Evolutionary conservation across 2,329 filamentous ascomycete species (phyloP).

Genomic region (Ophiostoma sp.): DNA sequence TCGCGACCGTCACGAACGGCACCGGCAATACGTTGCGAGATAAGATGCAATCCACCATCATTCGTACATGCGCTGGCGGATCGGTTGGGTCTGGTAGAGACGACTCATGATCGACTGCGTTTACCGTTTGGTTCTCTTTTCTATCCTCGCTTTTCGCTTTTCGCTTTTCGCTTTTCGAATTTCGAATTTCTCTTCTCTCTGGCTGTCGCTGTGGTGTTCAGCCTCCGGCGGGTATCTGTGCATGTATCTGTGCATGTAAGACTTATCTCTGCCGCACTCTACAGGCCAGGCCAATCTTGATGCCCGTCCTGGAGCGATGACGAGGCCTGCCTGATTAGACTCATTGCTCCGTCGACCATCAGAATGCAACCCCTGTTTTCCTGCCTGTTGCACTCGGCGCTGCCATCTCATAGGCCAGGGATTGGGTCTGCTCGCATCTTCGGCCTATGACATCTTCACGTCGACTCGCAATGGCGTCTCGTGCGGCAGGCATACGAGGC

Average conservation of each 20-base stretch:
- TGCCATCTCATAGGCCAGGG: background rate
- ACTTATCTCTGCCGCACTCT: background rate
- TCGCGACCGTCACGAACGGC: too few species aligned
- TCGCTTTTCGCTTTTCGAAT: too few species aligned
- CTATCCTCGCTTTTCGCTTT: too few species aligned
- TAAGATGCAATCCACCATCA: too few species aligned
- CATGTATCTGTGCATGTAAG: background rate
- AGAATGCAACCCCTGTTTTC: background rate
- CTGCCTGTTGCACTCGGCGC: background rate
- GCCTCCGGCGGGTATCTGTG: background rate
- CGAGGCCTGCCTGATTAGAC: slow-evolving; percentile 7
- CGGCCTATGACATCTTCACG: too few species aligned
- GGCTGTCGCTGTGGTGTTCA: background rate
- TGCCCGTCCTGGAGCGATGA: slow-evolving; percentile 1
- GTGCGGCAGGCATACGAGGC: background rate
- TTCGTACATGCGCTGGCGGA: too few species aligned
- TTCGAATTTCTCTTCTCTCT: background rate
- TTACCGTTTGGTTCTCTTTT: background rate
- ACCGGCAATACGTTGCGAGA: too few species aligned
- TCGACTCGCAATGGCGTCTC: too few species aligned
- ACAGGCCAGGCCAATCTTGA: background rate
- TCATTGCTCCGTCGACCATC: background rate
- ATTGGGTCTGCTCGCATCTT: background rate
- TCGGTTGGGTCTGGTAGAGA: too few species aligned
- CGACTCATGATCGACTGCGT: too few species aligned